Base-by-base conservation (phyloP, 1,139 yeast genomes). In the Geotrichum candidum region DNA sequence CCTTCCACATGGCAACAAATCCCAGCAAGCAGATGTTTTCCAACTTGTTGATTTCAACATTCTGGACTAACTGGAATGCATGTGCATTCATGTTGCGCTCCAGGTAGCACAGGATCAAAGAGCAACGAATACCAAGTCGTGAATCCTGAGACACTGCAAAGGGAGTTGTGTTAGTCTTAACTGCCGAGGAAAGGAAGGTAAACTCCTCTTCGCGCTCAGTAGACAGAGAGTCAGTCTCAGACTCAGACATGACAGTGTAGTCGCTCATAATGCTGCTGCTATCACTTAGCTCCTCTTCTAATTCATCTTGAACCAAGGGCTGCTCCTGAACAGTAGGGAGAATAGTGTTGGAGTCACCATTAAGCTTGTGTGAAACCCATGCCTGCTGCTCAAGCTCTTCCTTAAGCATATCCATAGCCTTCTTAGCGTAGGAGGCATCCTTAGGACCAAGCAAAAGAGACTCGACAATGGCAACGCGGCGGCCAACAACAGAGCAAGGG, bases 1-100 rank as follows among this genome's bases (percentile, higher is more conserved):
- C 62, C 57, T 62, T 65, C 68, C 69, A 68, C 50, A 73, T 65
- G 7, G 76, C 70, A 5, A 68, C 71, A 64, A 74, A 75, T 18
- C 76, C 77, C 6, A 74, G 66, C n/a, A 74, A 63, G 3, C 75
- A 75, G 54, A 74, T 66, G 35, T 72, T 68, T 46, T 68, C 68
- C 23, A 56, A 63, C 61, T 23, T 65, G 63, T 57, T 66, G 52
- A 65, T 63, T 18, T 60, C 62, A 45, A 68, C 65, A 54, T 64
- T 63, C 56, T 65, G 66, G 25, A 65, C 60, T 18, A 69, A 65
- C 57, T 62, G 62, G 22, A 65, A 53, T 15, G 68, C 72, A 23
- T 62, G 65, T 10, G 60, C 61, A 13, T 58, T 57, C 53, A 67
- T 63, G 27, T 63, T 64, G 29, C 63, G 58, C 10, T 65, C 61